phyloP scores from a whole-genome alignment of 257 asterid species.

The Scutellaria minor region DNA sequence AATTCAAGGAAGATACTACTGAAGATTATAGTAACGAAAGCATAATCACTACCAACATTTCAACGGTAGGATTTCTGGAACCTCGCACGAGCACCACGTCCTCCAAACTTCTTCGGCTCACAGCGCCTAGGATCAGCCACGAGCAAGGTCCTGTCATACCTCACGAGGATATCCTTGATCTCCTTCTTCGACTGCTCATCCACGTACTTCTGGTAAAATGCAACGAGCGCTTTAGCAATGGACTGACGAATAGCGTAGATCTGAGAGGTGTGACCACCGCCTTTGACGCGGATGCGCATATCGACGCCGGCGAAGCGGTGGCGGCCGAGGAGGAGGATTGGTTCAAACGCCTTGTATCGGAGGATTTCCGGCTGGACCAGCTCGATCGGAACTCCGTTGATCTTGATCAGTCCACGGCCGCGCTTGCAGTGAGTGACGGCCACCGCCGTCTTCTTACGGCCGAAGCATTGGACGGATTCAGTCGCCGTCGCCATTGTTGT shows the following conservation, averaged over 20 bases:
- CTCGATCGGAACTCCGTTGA: conserved; percentile 82
- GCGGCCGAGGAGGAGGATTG: conserved; percentile 69
- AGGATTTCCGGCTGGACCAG: conserved; percentile 78
- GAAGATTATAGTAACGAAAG: neutral
- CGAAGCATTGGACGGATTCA: conserved; percentile 75
- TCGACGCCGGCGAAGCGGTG: conserved; percentile 75
- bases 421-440: conserved; percentile 86
- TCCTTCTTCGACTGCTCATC: conserved; percentile 83
- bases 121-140: conserved; percentile 88
- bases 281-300: conserved; percentile 81
- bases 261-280: conserved; percentile 80
- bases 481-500: conserved; percentile 52
- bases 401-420: conserved; percentile 71
- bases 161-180: conserved; percentile 71
- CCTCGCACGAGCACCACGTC: conserved; percentile 86
- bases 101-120: conserved; percentile 91
- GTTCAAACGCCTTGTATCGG: conserved; percentile 80
- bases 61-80: conserved; percentile 81
- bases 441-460: conserved; percentile 82
- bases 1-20: conserved; percentile 16
- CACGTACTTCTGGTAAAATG: conserved; percentile 72
- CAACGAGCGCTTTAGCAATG: conserved; percentile 74
- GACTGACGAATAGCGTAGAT: conserved; percentile 84
- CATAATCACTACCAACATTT: conserved; percentile 24
- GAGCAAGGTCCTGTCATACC: conserved; percentile 78